Conservation (phyloP, 1,284 basidiomycete species). For the Ceratobasidium theobromae region DNA sequence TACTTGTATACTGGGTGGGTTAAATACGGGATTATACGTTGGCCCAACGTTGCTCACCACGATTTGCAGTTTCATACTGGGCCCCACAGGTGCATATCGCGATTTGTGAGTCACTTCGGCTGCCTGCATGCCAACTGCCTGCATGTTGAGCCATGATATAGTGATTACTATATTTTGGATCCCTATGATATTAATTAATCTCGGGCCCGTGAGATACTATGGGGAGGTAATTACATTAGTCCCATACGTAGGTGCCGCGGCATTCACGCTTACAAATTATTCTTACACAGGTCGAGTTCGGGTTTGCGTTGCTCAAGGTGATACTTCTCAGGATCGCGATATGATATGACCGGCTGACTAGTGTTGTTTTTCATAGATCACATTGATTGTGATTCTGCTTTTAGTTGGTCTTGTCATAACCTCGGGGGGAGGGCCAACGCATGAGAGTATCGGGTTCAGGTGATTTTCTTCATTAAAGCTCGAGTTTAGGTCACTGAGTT, state of each 20-base stretch:
- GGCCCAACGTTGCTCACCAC: neutral
- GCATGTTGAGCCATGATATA: slow-evolving; percentile 1
- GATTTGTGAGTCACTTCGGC: slow-evolving; percentile 16
- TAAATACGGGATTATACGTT: neutral
- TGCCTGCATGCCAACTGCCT: too few species aligned
- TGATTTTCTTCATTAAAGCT: neutral
- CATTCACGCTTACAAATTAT: neutral
- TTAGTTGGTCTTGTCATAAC: slow-evolving; percentile 37
- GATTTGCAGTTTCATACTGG: slow-evolving; percentile 28
- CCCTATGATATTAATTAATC: slow-evolving; percentile 35
- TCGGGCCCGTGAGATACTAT: slow-evolving; percentile 36
- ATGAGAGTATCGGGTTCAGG: slow-evolving; percentile 38
- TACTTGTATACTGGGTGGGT: slow-evolving; percentile 33
- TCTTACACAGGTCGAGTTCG: slow-evolving; percentile 37
- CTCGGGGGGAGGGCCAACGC: slow-evolving; percentile 34
- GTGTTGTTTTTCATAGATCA: slow-evolving; percentile 8
- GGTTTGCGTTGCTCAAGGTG: slow-evolving; percentile 39
- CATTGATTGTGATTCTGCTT: slow-evolving; percentile 24
- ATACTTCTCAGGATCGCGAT: neutral
- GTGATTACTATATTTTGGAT: slow-evolving; percentile 36
- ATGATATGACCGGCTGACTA: neutral
- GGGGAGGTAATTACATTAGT: slow-evolving; percentile 35
- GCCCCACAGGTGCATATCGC: slow-evolving; percentile 31
- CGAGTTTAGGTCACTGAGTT: neutral
- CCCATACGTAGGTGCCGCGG: neutral